phyloP scores from a whole-genome alignment of 495 filamentous ascomycete genomes.

The Aspergillus cavernicola region DNA sequence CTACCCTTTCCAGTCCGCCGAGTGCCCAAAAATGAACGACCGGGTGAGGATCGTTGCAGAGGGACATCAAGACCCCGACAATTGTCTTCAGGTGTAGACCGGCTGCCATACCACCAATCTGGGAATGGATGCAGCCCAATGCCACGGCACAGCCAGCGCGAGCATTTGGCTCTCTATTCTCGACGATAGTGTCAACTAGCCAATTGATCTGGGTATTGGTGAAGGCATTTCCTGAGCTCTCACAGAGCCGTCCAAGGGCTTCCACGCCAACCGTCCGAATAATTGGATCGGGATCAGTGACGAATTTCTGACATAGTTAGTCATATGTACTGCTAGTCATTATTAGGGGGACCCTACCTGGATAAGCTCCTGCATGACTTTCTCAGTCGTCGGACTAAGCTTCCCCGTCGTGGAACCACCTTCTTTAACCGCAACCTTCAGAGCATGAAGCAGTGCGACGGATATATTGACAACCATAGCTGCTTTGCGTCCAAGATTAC shows the following conservation, averaged over 20 bases:
- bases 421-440: constrained; percentile 82
- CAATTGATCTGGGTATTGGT: constrained; percentile 86
- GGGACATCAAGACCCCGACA: constrained; percentile 87
- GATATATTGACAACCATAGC: constrained; percentile 90
- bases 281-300: constrained; percentile 77
- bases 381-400: constrained; percentile 75
- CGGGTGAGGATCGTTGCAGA: constrained; percentile 94
- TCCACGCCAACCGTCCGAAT: constrained; percentile 82
- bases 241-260: constrained; percentile 86
- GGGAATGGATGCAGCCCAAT: constrained; percentile 87
- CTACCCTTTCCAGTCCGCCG: constrained; percentile 80
- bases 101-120: constrained; percentile 96
- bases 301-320: constrained; percentile 55
- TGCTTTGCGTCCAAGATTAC: constrained; percentile 82
- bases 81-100: constrained; percentile 97
- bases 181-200: constrained; percentile 90
- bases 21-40: constrained; percentile 95
- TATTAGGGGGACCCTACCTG: constrained; percentile 42
- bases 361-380: constrained; percentile 78
- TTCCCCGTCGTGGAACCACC: constrained; percentile 68
- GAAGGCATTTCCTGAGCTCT: constrained; percentile 79
- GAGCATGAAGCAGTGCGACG: constrained; percentile 69
- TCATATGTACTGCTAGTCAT: not conserved
- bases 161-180: constrained; percentile 86
- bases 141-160: constrained; percentile 93